Conservation (phyloP, 257 asterid genomes). For the Gardenia jasminoides region DNA sequence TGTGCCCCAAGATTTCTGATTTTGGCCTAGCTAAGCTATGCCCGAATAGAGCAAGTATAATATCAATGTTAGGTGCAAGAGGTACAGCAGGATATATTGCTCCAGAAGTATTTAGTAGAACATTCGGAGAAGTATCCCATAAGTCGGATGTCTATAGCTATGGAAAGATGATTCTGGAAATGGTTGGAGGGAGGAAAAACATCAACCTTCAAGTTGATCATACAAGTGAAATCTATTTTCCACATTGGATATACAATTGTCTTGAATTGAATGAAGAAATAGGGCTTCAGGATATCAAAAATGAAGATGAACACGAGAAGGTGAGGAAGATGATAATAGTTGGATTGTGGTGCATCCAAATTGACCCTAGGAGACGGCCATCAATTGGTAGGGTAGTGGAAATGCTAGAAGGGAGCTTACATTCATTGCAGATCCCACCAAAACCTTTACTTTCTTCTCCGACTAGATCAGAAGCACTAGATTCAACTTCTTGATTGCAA, state of each 20-base stretch:
- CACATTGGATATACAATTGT: conserved; percentile 30
- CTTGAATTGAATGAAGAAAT: conserved; percentile 9
- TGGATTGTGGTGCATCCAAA: conserved; percentile 48
- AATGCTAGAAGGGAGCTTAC: conserved; percentile 34
- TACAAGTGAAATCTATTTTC: conserved; percentile 29
- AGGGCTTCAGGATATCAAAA: not conserved
- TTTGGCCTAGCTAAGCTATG: conserved; percentile 23
- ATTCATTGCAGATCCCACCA: conserved; percentile 31
- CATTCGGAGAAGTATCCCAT: conserved; percentile 26
- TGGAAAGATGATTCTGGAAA: conserved; percentile 35
- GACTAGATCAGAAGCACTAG: not conserved
- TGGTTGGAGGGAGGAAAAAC: conserved; percentile 33
- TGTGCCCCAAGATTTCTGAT: too few relatives aligned
- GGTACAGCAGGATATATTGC: conserved; percentile 28
- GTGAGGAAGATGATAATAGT: conserved; percentile 35
- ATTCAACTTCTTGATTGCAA: not conserved
- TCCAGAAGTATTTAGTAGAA: conserved; percentile 8
- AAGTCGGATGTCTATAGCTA: conserved; percentile 43
- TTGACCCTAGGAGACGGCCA: conserved; percentile 24
- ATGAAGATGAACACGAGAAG: conserved; percentile 23
- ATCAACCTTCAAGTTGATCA: conserved; percentile 4
- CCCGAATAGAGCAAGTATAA: conserved; percentile 7
- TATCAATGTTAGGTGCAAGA: conserved; percentile 21
- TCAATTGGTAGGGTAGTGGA: conserved; percentile 34
- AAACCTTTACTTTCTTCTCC: conserved; percentile 27